A percentile compares a stretch with the other conserved stretches of the same genome.
Evolutionary conservation across 257 asterid genomes (phyloP).

Genomic region (Fraxinus excelsior): DNA sequence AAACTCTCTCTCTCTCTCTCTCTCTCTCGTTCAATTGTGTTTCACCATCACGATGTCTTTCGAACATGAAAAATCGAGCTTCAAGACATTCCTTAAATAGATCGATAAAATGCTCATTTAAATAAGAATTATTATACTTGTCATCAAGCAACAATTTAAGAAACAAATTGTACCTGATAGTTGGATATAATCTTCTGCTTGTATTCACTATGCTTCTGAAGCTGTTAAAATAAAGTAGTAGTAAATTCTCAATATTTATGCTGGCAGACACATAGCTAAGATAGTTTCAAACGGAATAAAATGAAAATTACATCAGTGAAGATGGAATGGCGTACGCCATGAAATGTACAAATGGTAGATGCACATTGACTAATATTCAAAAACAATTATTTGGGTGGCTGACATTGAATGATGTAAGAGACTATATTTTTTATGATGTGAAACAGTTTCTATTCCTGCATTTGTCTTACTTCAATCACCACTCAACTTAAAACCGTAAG

Average conservation of each 20-base stretch:
- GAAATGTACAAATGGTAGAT: not conserved
- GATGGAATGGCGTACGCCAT: not conserved
- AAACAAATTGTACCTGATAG: slow-evolving; percentile 66
- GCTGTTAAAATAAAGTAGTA: slow-evolving; percentile 48
- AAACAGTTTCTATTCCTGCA: not conserved
- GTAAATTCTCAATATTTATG: slow-evolving; percentile 11
- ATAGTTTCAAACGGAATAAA: not conserved
- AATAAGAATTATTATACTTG: not conserved
- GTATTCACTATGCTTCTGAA: slow-evolving; percentile 92
- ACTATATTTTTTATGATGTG: not conserved
- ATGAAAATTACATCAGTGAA: not conserved
- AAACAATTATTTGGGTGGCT: not conserved
- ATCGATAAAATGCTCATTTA: not conserved
- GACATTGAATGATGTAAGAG: not conserved
- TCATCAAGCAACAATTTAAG: slow-evolving; percentile 8
- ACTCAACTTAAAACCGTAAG: not conserved
- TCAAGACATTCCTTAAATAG: not conserved
- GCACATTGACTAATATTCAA: not conserved
- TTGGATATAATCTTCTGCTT: slow-evolving; percentile 96
- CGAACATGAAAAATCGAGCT: not conserved
- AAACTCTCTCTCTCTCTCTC: too few relatives aligned
- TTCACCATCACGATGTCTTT: not conserved
- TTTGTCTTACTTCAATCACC: not conserved
- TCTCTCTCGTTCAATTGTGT: too few relatives aligned
- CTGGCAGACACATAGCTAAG: not conserved